Evolutionary conservation across 2,329 filamentous ascomycete species (phyloP).

Genomic region (Hymenoscyphus occultus): DNA sequence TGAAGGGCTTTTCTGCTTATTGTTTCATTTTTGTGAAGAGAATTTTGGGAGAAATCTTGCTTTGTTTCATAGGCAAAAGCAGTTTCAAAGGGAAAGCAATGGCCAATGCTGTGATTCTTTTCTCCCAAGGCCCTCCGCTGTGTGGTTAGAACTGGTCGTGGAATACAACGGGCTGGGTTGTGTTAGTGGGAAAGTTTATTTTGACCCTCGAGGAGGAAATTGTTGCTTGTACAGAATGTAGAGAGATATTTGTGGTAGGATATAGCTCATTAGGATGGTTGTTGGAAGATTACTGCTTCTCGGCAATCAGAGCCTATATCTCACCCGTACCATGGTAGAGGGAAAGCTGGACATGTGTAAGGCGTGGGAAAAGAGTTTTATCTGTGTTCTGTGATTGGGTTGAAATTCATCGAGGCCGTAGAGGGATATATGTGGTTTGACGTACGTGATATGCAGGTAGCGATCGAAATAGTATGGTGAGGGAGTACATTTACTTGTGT

Average conservation of each 20-base stretch:
- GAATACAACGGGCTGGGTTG: too few relatives aligned
- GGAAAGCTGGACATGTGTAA: neutral
- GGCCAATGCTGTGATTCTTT: too few relatives aligned
- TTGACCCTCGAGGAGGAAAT: neutral
- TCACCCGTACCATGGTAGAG: neutral
- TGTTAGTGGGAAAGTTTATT: neutral
- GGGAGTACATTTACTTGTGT: neutral
- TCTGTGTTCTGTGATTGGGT: neutral
- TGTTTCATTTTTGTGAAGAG: neutral
- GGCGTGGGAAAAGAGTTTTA: neutral
- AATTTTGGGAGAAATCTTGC: neutral
- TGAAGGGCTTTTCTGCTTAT: neutral
- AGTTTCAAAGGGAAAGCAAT: too few relatives aligned
- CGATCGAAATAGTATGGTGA: neutral
- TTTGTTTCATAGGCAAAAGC: too few relatives aligned
- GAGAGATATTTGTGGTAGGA: too few relatives aligned
- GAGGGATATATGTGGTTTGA: neutral
- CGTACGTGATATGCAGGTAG: neutral
- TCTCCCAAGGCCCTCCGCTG: neutral
- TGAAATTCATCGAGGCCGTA: neutral
- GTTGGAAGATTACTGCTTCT: neutral
- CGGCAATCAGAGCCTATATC: neutral
- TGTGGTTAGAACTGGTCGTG: neutral
- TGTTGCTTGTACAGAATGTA: too few relatives aligned
- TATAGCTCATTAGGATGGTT: neutral